Evolutionary conservation across 306 rosid species (phyloP).

Genomic region (Gastrolobium villosum): DNA sequence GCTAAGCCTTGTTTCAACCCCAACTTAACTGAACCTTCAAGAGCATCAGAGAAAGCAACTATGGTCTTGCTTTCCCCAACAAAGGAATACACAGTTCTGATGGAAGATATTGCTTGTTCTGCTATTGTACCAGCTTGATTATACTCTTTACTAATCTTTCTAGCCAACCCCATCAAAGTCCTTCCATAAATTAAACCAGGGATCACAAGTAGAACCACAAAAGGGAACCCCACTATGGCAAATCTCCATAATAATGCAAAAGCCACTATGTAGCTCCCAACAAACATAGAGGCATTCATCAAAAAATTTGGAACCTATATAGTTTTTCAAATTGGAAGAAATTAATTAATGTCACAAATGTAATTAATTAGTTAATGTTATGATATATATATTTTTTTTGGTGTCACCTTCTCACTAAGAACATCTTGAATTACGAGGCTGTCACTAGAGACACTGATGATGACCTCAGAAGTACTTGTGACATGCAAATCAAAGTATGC

Average conservation of each 20-base stretch:
- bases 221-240: slow-evolving; percentile 87
- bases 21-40: slow-evolving; percentile 70
- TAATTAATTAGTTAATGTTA: neutral
- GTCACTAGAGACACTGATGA: slow-evolving; percentile 86
- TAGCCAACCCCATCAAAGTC: slow-evolving; percentile 75
- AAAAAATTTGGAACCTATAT: slow-evolving; percentile 82
- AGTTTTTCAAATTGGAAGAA: neutral
- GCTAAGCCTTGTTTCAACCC: slow-evolving; percentile 91
- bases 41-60: slow-evolving; percentile 72
- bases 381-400: neutral
- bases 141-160: slow-evolving; percentile 75
- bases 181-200: slow-evolving; percentile 89
- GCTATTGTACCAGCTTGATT: slow-evolving; percentile 76
- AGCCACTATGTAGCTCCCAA: slow-evolving; percentile 81
- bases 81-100: slow-evolving; percentile 88
- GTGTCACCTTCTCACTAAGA: slow-evolving; percentile 82
- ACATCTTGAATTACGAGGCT: slow-evolving; percentile 86
- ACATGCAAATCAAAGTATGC: slow-evolving; percentile 93
- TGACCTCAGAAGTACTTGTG: slow-evolving; percentile 91
- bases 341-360: neutral
- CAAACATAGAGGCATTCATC: slow-evolving; percentile 71
- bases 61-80: slow-evolving; percentile 81
- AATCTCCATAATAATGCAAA: slow-evolving; percentile 75
- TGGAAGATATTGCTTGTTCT: slow-evolving; percentile 87
- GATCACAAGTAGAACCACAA: slow-evolving; percentile 72